phyloP scores from a whole-genome alignment of 495 filamentous ascomycete species.

The Trichoderma asperelloides region DNA sequence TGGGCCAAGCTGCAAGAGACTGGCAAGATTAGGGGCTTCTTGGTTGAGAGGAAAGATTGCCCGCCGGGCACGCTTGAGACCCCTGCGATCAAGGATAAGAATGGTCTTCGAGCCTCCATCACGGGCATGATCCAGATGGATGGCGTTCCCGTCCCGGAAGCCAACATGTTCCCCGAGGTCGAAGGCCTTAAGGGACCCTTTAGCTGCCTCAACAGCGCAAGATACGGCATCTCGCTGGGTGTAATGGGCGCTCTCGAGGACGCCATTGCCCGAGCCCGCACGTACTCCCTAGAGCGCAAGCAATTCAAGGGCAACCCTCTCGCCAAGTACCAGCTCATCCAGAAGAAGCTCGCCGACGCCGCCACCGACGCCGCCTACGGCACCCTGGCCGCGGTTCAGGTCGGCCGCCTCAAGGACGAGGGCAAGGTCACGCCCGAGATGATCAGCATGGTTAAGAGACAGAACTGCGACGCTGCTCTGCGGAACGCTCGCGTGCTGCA shows the following conservation, averaged over 20 bases:
- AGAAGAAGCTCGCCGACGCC: conserved; percentile 95
- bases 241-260: conserved; percentile 92
- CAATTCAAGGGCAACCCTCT: conserved; percentile 96
- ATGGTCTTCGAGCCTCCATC: conserved; percentile 81
- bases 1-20: conserved; percentile 90
- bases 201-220: conserved; percentile 84
- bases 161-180: conserved; percentile 90
- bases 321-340: conserved; percentile 95
- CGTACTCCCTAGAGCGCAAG: conserved; percentile 82
- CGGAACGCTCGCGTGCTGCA: conserved; percentile 72
- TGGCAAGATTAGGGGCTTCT: conserved; percentile 91
- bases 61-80: conserved; percentile 86
- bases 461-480: conserved; percentile 92
- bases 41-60: conserved; percentile 73
- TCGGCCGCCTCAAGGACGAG: conserved; percentile 86
- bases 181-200: conserved; percentile 87
- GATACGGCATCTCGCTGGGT: conserved; percentile 90
- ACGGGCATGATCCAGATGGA: conserved; percentile 98
- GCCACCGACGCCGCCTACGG: conserved; percentile 86
- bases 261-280: conserved; percentile 67
- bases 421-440: conserved; percentile 86
- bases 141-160: conserved; percentile 74
- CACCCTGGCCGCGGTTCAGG: conserved; percentile 75
- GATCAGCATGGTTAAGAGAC: conserved; percentile 97
- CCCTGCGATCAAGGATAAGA: conserved; percentile 91